Evolutionary conservation across 345 rosid genomes (phyloP), one percentile per base, ranked within the genome.

Genomic region (Hypericum perforatum): DNA sequence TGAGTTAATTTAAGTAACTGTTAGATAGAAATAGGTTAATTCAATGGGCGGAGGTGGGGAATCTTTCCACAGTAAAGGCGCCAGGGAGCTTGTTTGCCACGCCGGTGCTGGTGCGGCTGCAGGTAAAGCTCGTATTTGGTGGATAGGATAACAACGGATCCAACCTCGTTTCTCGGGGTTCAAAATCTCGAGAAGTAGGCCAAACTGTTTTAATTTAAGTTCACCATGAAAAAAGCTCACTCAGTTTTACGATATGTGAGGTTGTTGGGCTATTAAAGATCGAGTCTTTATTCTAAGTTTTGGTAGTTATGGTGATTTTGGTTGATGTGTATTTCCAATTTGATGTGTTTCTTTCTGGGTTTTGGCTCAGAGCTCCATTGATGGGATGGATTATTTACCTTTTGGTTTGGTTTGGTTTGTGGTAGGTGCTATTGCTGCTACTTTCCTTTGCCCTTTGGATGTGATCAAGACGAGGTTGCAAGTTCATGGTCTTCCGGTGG

Each of bases 401-500:
- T 57, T 46, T 37, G 38, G n/a, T 36, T 16, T 11, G 6, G n/a
- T 50, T 52, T 37, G 13, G 41, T 11, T 29, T 41, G 16, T 61
- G 43, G 59, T 69, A 92, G 98, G 98, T 59, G 88, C 89, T 63
- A 71, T 92, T 61, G 95, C 96, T 0, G 98, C 98, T 16, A 83
- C 96, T 47, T 88, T 88, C 32, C 74, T 92, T 68, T 88, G 96
- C 43, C 95, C 98, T 16, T 81, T 92, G 73, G 95, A 92, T 78
- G 98, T 92, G 70, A 88, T 92, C 79, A 92, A 92, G 79, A 85
- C 98, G 13, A 73, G 98, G 58, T 60, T 92, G 54, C 98, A 92
- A 54, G 95, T 92, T 9, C 83, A 83, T 66, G 98, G 95, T 55
- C 76, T 85, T 65, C 95, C 95, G 6, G 58, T 71, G 63, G 50